Conservation (phyloP, 805 yeast genomes). For the Barnettozyma californica region DNA sequence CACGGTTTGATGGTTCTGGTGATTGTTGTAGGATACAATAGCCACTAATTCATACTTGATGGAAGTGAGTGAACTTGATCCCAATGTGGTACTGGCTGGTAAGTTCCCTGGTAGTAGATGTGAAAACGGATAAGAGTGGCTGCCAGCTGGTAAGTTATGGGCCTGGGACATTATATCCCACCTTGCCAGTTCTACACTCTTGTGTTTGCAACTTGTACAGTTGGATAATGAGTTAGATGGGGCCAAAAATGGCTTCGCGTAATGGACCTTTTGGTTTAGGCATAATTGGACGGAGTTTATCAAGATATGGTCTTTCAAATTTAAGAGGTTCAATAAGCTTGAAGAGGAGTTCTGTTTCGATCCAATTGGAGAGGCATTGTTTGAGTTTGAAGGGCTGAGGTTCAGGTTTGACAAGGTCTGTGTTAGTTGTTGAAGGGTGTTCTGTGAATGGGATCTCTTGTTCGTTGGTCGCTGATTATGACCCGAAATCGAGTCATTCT, state of each 20-base stretch:
- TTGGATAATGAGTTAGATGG: slow-evolving; percentile 41
- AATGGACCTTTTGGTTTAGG: slow-evolving; percentile 66
- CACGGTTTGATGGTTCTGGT: slow-evolving; percentile 28
- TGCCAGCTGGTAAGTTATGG: slow-evolving; percentile 55
- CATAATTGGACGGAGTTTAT: slow-evolving; percentile 56
- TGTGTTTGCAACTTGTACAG: slow-evolving; percentile 55
- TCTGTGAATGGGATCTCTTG: slow-evolving; percentile 15
- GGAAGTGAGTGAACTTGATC: slow-evolving; percentile 43
- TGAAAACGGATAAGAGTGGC: slow-evolving; percentile 88
- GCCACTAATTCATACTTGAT: slow-evolving; percentile 79
- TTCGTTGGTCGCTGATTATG: slow-evolving; percentile 18
- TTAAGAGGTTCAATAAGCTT: slow-evolving; percentile 23
- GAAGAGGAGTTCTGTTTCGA: slow-evolving; percentile 21
- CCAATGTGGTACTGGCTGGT: slow-evolving; percentile 69
- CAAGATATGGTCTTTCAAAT: slow-evolving; percentile 38
- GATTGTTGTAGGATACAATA: slow-evolving; percentile 37
- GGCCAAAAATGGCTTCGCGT: slow-evolving; percentile 61
- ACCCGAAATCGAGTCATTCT: slow-evolving; percentile 11
- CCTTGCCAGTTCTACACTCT: slow-evolving; percentile 60
- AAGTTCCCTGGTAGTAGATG: slow-evolving; percentile 82
- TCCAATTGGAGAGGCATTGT: slow-evolving; percentile 17
- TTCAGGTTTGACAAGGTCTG: slow-evolving; percentile 23
- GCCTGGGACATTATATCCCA: slow-evolving; percentile 78
- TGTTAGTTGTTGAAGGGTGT: slow-evolving; percentile 16
- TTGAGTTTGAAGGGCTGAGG: slow-evolving; percentile 23